These are phyloP conservation scores for Sporobolus alterniflorus DNA, from an alignment of 202 grass and related monocot genomes.

Conservation along the genomic window DNA sequence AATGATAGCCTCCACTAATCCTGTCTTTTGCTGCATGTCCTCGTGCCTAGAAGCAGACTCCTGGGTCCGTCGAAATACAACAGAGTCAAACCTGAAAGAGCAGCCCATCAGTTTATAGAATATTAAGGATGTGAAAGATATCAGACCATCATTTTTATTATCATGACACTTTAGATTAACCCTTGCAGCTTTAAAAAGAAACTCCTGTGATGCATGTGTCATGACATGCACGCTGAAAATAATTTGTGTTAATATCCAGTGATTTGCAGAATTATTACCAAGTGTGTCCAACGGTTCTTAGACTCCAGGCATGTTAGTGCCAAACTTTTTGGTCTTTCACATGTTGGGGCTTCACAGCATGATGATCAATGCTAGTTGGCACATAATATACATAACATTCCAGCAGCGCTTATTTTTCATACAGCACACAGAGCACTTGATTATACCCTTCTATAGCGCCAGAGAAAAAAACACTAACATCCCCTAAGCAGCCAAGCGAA, in stretches of 20 bases:
- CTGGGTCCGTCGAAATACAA: slow-evolving; percentile 74
- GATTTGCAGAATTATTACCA: not conserved
- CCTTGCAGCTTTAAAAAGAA: slow-evolving; percentile 14
- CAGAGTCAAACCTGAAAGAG: slow-evolving; percentile 85
- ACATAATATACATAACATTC: not conserved
- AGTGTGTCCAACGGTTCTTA: not conserved
- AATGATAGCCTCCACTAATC: slow-evolving; percentile 94
- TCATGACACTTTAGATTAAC: not conserved
- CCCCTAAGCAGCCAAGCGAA: slow-evolving; percentile 5
- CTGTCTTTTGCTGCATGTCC: slow-evolving; percentile 95
- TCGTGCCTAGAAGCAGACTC: slow-evolving; percentile 66
- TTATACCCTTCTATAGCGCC: not conserved
- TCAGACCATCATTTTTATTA: not conserved
- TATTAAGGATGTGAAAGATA: slow-evolving; percentile 20
- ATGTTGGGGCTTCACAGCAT: not conserved
- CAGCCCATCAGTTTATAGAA: slow-evolving; percentile 19
- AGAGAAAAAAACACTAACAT: not conserved
- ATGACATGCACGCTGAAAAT: not conserved
- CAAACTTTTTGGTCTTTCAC: not conserved
- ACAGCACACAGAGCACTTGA: not conserved
- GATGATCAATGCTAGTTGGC: not conserved
- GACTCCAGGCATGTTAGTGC: not conserved
- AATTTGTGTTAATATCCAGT: not conserved
- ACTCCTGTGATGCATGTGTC: not conserved
- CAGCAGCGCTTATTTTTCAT: not conserved